A percentile compares a stretch with the other conserved stretches of the same genome.
Conservation (phyloP, 139 green algal genomes). For the Haematococcus lacustris region DNA sequence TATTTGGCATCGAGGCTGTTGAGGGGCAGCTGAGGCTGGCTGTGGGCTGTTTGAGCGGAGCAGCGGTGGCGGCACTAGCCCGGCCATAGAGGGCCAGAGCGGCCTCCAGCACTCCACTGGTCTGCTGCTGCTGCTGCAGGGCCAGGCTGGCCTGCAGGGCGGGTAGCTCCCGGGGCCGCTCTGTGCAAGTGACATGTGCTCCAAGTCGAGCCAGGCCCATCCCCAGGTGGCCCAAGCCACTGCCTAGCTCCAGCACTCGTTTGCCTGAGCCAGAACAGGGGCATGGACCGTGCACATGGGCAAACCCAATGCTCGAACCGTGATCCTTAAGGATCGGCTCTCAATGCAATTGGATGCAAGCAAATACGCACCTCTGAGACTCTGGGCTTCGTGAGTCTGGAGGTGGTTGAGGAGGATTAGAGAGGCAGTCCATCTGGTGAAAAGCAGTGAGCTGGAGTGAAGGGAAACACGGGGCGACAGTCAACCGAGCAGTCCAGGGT, state of each 20-base stretch:
- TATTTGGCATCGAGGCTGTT: not conserved
- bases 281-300: not conserved
- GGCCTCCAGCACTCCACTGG: not conserved
- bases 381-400: not conserved
- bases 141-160: not conserved
- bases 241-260: slow-evolving; percentile 12
- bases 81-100: not conserved
- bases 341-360: not conserved
- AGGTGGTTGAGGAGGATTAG: slow-evolving; percentile 11
- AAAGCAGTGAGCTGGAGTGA: not conserved
- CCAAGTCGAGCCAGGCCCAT: not conserved
- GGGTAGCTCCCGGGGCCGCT: slow-evolving; percentile 7
- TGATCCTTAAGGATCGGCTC: not conserved
- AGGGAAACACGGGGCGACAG: not conserved
- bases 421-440: not conserved
- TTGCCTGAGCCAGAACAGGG: not conserved
- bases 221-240: slow-evolving; percentile 11
- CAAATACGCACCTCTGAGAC: not conserved
- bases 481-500: not conserved
- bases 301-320: not conserved
- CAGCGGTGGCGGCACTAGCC: not conserved
- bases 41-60: not conserved
- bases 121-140: not conserved
- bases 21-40: too few species aligned
- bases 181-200: slow-evolving; percentile 8